Conservation (phyloP, 805 yeast species). For the Hanseniaspora mollemarum region DNA sequence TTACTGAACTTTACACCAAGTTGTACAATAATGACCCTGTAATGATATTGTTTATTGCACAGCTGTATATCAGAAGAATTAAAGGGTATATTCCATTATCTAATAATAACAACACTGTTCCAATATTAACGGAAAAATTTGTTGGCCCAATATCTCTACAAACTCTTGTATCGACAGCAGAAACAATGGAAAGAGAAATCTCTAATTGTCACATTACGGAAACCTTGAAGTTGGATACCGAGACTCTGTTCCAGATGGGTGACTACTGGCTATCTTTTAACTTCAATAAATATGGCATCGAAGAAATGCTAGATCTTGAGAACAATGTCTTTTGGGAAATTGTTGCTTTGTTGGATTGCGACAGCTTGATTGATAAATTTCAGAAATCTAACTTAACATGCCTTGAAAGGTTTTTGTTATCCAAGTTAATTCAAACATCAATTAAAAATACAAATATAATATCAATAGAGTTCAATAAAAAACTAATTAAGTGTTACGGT, state of each 20-base stretch:
- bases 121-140: neutral
- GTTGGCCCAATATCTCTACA: conserved; percentile 7
- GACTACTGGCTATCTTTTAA: conserved; percentile 13
- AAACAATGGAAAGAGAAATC: neutral
- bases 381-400: neutral
- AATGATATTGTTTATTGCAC: conserved; percentile 1
- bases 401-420: neutral
- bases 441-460: neutral
- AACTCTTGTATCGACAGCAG: neutral
- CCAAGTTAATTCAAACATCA: neutral
- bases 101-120: neutral
- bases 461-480: neutral
- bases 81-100: neutral
- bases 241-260: conserved; percentile 5
- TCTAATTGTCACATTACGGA: neutral
- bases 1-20: neutral
- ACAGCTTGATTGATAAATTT: neutral
- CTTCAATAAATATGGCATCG: neutral
- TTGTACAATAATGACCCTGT: conserved; percentile 3
- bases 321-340: conserved; percentile 6
- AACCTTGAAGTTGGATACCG: neutral
- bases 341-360: neutral
- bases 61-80: conserved; percentile 3
- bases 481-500: neutral
- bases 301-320: neutral